A percentile compares a stretch with the other conserved stretches of the same genome.
phyloP scores from a whole-genome alignment of 108 stramenopile species.

The Phaeodactylum tricornutum region DNA sequence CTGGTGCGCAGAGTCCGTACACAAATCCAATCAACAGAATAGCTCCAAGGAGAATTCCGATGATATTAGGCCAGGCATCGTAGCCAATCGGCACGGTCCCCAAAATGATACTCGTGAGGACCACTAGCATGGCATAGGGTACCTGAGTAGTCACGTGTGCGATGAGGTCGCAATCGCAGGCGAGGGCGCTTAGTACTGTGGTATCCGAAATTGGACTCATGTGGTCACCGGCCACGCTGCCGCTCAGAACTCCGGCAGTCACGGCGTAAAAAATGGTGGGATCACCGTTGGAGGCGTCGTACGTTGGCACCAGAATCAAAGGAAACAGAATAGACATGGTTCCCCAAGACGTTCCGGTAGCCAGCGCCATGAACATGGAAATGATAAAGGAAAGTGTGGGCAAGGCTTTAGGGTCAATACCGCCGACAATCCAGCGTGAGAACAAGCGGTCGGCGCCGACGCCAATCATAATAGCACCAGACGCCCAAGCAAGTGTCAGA shows the following conservation, averaged over 20 bases:
- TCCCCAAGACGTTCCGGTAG: conserved; percentile 63
- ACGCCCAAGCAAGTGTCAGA: conserved; percentile 59
- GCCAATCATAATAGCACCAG: conserved; percentile 42
- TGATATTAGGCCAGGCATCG: conserved; percentile 21
- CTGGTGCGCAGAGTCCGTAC: conserved; percentile 19
- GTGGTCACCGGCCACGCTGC: conserved; percentile 69
- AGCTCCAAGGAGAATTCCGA: conserved; percentile 24
- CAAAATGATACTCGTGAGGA: conserved; percentile 12
- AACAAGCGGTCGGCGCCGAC: conserved; percentile 50
- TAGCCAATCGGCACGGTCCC: conserved; percentile 25
- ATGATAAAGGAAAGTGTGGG: conserved; percentile 53
- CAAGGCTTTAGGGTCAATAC: conserved; percentile 23
- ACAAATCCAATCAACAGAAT: conserved; percentile 11
- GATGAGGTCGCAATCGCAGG: conserved; percentile 39
- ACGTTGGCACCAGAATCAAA: conserved; percentile 39
- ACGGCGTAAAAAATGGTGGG: conserved; percentile 42
- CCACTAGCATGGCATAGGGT: conserved; percentile 47
- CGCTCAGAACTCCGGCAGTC: conserved; percentile 37
- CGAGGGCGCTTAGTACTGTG: conserved; percentile 54
- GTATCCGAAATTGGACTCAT: conserved; percentile 64
- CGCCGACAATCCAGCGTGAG: conserved; percentile 29
- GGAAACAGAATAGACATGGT: conserved; percentile 74
- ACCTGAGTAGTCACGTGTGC: conserved; percentile 58
- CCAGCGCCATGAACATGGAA: conserved; percentile 50
- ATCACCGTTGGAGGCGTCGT: conserved; percentile 35